A percentile compares a stretch with the other conserved stretches of the same genome.
Conservation (phyloP, 371 early-diverging fungal species). For the Dichotomocladium elegans region DNA sequence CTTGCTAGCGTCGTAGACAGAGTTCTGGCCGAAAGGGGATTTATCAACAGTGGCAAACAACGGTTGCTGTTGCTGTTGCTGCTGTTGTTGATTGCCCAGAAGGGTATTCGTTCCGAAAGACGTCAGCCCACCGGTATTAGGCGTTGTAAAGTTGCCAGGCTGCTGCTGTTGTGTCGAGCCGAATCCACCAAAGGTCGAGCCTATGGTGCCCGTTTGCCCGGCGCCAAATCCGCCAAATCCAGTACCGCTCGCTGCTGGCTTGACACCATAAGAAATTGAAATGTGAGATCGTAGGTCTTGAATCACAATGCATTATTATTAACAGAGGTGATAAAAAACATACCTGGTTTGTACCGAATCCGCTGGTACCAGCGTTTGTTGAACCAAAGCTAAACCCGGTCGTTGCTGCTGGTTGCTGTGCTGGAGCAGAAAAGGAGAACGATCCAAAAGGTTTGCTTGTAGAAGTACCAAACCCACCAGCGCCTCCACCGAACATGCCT, state of each 20-base stretch:
- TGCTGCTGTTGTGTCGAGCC: slow-evolving; percentile 18
- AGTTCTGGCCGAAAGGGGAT: slow-evolving; percentile 81
- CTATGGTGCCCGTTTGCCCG: slow-evolving; percentile 5
- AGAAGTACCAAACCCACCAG: slow-evolving; percentile 40
- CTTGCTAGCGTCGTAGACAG: slow-evolving; percentile 64
- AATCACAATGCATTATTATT: no score
- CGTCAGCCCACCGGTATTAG: slow-evolving; percentile 40
- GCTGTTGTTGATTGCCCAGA: no score
- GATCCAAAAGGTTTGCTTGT: slow-evolving; percentile 45
- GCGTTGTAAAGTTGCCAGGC: slow-evolving; percentile 25
- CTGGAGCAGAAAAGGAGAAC: slow-evolving; percentile 27
- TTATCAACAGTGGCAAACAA: slow-evolving; percentile 75
- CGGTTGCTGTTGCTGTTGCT: slow-evolving; percentile 36
- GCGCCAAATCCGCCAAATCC: slow-evolving; percentile 3
- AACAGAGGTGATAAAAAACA: slow-evolving; percentile 6
- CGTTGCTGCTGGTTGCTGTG: slow-evolving; percentile 11
- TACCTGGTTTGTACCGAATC: slow-evolving; percentile 43
- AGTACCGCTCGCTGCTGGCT: neutral
- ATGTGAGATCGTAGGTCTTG: no score
- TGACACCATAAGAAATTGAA: no score
- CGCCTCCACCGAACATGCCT: slow-evolving; percentile 39
- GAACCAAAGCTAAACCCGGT: slow-evolving; percentile 26
- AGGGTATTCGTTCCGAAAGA: slow-evolving; percentile 36
- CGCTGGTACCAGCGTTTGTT: slow-evolving; percentile 12
- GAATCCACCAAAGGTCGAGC: slow-evolving; percentile 25